A percentile compares a stretch with the other conserved stretches of the same genome.
These are phyloP conservation scores for Pseudocercospora ulei DNA, from an alignment of 2,329 filamentous ascomycete species.

Conservation along the genomic window DNA sequence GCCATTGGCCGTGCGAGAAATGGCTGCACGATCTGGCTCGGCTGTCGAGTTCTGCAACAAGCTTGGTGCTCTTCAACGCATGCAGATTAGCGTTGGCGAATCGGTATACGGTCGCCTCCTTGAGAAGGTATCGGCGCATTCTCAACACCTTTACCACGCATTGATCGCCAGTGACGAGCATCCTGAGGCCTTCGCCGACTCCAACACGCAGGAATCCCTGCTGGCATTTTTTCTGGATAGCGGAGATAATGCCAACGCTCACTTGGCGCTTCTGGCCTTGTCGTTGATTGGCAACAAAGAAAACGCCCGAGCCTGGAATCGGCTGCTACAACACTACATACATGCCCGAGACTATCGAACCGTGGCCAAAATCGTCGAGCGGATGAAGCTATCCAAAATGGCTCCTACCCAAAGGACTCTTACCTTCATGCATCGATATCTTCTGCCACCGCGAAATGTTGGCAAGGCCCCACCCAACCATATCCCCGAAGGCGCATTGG, in stretches of 20 bases:
- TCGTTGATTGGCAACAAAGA: slow-evolving; percentile 33
- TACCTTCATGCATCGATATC: slow-evolving; percentile 35
- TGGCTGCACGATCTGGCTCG: slow-evolving; percentile 56
- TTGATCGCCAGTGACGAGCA: slow-evolving; percentile 54
- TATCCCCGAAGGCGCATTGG: slow-evolving; percentile 5
- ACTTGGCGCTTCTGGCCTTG: slow-evolving; percentile 49
- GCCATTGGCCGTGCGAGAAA: slow-evolving; percentile 64
- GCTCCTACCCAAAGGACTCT: slow-evolving; percentile 41
- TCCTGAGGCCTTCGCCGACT: slow-evolving; percentile 53
- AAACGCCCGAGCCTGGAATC: slow-evolving; percentile 40
- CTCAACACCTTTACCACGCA: slow-evolving; percentile 46
- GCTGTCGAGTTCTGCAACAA: slow-evolving; percentile 49
- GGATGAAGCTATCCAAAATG: slow-evolving; percentile 43
- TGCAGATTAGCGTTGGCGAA: slow-evolving; percentile 53
- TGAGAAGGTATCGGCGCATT: slow-evolving; percentile 51
- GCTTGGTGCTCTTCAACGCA: slow-evolving; percentile 51
- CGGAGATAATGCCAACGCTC: slow-evolving; percentile 45
- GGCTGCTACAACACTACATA: slow-evolving; percentile 40
- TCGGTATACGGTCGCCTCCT: slow-evolving; percentile 59
- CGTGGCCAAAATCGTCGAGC: slow-evolving; percentile 37
- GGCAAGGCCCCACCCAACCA: slow-evolving; percentile 33
- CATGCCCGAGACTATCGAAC: slow-evolving; percentile 25
- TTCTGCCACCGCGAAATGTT: slow-evolving; percentile 36
- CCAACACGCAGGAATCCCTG: slow-evolving; percentile 46
- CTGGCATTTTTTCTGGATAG: slow-evolving; percentile 45